Evolutionary conservation across 805 yeast genomes (phyloP), one percentile per base, ranked within the genome.

Genomic region (Zygoascus ofunaensis): DNA sequence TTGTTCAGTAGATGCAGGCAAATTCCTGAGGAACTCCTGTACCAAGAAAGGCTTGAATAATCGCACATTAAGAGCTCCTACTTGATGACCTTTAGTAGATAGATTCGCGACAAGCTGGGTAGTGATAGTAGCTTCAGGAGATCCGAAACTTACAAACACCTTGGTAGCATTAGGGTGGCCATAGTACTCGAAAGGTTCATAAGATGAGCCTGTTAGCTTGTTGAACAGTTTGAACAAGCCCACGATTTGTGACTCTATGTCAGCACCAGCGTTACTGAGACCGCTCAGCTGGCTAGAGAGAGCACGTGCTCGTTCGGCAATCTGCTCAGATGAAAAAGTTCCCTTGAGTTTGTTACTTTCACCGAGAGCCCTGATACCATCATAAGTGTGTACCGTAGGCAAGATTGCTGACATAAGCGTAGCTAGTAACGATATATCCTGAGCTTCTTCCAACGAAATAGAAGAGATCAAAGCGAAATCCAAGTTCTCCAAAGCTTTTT

Each of bases 121-220:
- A 34, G 84, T 70, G 45, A 76, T 64, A 44, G 77, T 68, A 15
- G 82, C 66, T 59, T 82, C 87, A 36, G 73, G 63, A 34, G 92
- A 71, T 20, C 95, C 94, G 52, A 82, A 79, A n/a, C 80, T 70
- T 28, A 87, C 90, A 60, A 84, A 80, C n/a, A 89, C 84, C 20
- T 82, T 76, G 37, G 75, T 76, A 5, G 95, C 80, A 44, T 69
- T 62, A 7, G 61, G 59, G 43, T 69, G 68, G 43, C 96, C 96
- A 47, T 60, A 65, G 63, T 81, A 86, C 62, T 84, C 86, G 56
- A 84, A 82, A 22, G 80, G 77, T 39, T 70, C 62, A 58, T 76
- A 76, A 15, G 62, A 49, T 14, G 82, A 69, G 30, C 79, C 80
- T 17, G 78, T 63, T n/a, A 71, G 60, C 17, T 64, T 51, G 64